Base-by-base conservation (phyloP, 495 filamentous ascomycete species). In the Clohesyomyces aquaticus region DNA sequence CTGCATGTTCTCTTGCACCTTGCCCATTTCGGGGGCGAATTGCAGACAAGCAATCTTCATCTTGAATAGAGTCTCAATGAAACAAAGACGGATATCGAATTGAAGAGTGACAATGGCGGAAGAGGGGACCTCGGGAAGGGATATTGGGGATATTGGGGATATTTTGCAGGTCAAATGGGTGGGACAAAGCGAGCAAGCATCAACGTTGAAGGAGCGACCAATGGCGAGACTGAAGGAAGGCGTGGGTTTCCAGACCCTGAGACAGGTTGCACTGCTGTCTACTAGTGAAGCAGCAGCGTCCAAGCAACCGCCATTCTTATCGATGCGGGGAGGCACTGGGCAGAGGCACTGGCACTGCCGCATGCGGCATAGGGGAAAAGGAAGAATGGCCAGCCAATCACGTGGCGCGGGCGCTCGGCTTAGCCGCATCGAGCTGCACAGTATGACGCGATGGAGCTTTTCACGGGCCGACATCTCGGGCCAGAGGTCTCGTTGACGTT, bases 31-130 rank as follows among this genome's bases (percentile, higher is more conserved):
- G 4, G 91, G 86, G 46, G 82, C 79, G 71, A 93, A 90, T 73
- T 96, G 91, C n/a, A 96, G 80, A 50, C 85, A 89, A 1, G 84
- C 91, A 57, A 96, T 89, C 67, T 82, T 85, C 91, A 93, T 93
- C 0, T 42, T 72, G 23, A 21, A 10, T 10, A 35, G 19, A 46
- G 19, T 23, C 6, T 21, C 25, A 42, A 14, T 11, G 4, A 19
- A 21, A 42, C 6, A 35, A 14, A 3, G 27, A 4, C 32, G n/a
- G n/a, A 42, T 55, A 21, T 55, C 27, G 41, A n/a, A 38, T 6
- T 6, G 32, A 38, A 14, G 32, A 38, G 14, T 6, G 32, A 6
- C 6, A 48, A 48, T 19, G 45, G 45, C 18, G 26, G 25, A 49
- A 45, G 32, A 58, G 55, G 6, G 14, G 32, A 14, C 32, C 32